These are phyloP conservation scores for Quercus phellos DNA, from an alignment of 331 rosid species.

Conservation along the genomic window DNA sequence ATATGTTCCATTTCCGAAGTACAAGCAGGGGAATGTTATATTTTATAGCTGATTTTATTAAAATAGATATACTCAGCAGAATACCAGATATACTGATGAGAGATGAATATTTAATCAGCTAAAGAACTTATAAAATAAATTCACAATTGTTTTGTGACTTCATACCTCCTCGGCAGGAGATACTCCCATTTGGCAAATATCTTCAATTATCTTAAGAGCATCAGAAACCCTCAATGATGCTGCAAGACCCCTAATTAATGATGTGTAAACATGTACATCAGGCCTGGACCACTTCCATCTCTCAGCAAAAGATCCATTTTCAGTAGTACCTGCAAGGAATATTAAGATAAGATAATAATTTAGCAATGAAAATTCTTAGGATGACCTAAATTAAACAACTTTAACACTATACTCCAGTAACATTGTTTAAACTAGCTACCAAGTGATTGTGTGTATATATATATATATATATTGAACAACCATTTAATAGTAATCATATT, in stretches of 20 bases:
- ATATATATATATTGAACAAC: neutral
- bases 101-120: neutral
- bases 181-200: constrained; percentile 76
- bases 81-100: neutral
- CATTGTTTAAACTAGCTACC: neutral
- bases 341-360: neutral
- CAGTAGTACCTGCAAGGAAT: constrained; percentile 11
- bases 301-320: constrained; percentile 40
- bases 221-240: constrained; percentile 69
- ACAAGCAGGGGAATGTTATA: neutral
- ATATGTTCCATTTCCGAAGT: neutral
- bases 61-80: neutral
- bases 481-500: neutral
- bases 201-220: constrained; percentile 57
- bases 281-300: constrained; percentile 79
- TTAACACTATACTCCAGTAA: neutral
- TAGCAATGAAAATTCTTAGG: neutral
- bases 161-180: constrained; percentile 86
- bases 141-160: neutral
- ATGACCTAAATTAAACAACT: neutral
- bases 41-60: neutral
- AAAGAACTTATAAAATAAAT: neutral
- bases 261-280: constrained; percentile 49
- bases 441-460: neutral
- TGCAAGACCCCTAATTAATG: constrained; percentile 74